These are phyloP conservation scores for Cystobasidium ongulense DNA, from an alignment of 768 basidiomycete species.

Conservation along the genomic window DNA sequence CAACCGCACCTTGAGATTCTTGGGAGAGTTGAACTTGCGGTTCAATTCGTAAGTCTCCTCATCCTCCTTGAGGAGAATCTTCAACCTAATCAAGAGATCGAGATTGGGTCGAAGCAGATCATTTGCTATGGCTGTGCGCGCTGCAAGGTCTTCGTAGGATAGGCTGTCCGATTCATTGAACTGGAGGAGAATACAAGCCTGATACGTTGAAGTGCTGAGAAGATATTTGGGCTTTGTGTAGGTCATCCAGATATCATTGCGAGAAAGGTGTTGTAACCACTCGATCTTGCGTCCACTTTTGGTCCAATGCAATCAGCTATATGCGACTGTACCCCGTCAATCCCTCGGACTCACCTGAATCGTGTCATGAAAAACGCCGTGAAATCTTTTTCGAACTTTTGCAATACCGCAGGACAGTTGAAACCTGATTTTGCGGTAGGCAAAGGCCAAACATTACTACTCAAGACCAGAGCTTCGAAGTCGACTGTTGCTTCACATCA, in stretches of 20 bases:
- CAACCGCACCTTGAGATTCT: conserved; percentile 42
- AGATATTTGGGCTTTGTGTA: conserved; percentile 93
- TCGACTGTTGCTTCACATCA: conserved; percentile 51
- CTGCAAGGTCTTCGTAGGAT: conserved; percentile 65
- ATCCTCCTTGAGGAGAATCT: conserved; percentile 79
- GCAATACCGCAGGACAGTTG: conserved; percentile 76
- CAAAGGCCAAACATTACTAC: conserved; percentile 92
- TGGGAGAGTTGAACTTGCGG: conserved; percentile 47
- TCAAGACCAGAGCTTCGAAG: conserved; percentile 86
- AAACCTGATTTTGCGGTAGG: conserved; percentile 77
- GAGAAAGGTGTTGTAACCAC: conserved; percentile 97
- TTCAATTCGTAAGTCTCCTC: conserved; percentile 82
- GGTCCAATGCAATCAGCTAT: neutral
- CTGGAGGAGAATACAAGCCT: conserved; percentile 86
- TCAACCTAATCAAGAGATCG: conserved; percentile 71
- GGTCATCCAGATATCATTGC: conserved; percentile 89
- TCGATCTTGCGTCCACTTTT: conserved; percentile 80
- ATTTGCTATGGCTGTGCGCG: conserved; percentile 65
- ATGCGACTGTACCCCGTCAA: neutral
- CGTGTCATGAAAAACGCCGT: conserved; percentile 85
- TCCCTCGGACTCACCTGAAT: conserved; percentile 42
- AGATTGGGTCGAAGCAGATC: conserved; percentile 64
- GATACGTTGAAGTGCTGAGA: conserved; percentile 86
- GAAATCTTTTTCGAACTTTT: conserved; percentile 81
- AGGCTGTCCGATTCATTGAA: conserved; percentile 81